A percentile compares a stretch with the other conserved stretches of the same genome.
Evolutionary conservation across 805 yeast genomes (phyloP).

Genomic region (Wickerhamiella azymoides): DNA sequence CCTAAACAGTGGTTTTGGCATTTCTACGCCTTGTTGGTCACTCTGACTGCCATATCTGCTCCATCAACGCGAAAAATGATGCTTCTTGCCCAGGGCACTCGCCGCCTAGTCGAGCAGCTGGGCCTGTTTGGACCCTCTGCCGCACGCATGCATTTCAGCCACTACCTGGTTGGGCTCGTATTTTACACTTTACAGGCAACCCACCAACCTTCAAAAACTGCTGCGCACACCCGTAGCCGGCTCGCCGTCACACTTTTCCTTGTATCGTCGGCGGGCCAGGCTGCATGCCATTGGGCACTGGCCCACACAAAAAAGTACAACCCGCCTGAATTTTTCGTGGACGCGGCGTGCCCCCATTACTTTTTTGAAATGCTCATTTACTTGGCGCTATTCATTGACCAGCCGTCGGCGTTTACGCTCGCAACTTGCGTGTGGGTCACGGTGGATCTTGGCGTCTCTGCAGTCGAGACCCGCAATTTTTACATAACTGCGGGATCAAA

Average conservation of each 20-base stretch:
- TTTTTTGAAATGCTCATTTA: conserved; percentile 45
- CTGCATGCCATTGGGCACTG: conserved; percentile 34
- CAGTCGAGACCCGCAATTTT: conserved; percentile 33
- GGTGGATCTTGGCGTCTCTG: conserved; percentile 36
- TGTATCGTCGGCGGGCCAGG: conserved; percentile 34
- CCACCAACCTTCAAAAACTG: neutral
- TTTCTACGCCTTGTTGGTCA: conserved; percentile 19
- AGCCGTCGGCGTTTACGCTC: conserved; percentile 13
- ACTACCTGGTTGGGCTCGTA: conserved; percentile 42
- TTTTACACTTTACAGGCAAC: conserved; percentile 30
- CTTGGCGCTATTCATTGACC: conserved; percentile 17
- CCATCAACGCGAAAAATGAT: neutral
- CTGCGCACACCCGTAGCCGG: neutral
- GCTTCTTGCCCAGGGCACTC: conserved; percentile 31
- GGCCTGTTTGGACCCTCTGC: conserved; percentile 29
- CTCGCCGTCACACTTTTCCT: conserved; percentile 21
- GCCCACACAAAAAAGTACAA: conserved; percentile 40
- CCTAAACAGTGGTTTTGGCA: conserved; percentile 25
- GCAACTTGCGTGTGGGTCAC: conserved; percentile 23
- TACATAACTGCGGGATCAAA: conserved; percentile 24
- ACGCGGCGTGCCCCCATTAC: conserved; percentile 48
- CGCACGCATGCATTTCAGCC: conserved; percentile 42
- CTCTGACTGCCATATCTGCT: neutral
- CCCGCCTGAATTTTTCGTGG: conserved; percentile 33
- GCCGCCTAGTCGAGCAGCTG: conserved; percentile 39